phyloP scores from a whole-genome alignment of 176 grass and related monocot genomes.

The Coix lacrymajobi region DNA sequence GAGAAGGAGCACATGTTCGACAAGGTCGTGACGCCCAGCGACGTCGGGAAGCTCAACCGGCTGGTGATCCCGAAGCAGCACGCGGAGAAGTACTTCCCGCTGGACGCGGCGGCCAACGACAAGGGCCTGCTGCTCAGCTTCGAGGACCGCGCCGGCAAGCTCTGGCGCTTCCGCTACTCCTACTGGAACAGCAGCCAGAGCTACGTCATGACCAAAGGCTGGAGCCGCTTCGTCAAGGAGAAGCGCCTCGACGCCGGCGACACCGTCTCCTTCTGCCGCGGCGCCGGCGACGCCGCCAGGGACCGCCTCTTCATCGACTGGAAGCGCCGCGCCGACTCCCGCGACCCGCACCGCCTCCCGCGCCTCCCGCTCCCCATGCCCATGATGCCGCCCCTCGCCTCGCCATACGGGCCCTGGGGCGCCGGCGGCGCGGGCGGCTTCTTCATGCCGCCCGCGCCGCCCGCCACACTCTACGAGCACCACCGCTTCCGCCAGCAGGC shows the following conservation, averaged over 20 bases:
- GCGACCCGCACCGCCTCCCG: slow-evolving; percentile 33
- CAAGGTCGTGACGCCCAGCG: slow-evolving; percentile 85
- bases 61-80: slow-evolving; percentile 89
- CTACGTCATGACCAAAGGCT: slow-evolving; percentile 98
- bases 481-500: slow-evolving; percentile 70
- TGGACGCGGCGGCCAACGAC: slow-evolving; percentile 55
- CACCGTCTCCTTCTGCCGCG: slow-evolving; percentile 85
- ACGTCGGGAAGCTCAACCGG: slow-evolving; percentile 92
- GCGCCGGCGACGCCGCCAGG: slow-evolving; percentile 40
- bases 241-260: slow-evolving; percentile 88
- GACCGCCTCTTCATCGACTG: slow-evolving; percentile 91
- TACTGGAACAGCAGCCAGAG: slow-evolving; percentile 99
- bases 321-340: slow-evolving; percentile 58
- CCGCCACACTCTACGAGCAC: slow-evolving; percentile 81
- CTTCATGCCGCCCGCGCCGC: slow-evolving; percentile 49
- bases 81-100: slow-evolving; percentile 81
- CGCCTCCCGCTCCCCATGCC: slow-evolving; percentile 40
- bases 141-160: slow-evolving; percentile 82
- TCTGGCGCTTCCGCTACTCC: slow-evolving; percentile 97
- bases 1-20: slow-evolving; percentile 96
- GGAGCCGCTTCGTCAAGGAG: slow-evolving; percentile 99
- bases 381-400: slow-evolving; percentile 16
- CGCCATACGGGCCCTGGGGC: slow-evolving; percentile 35
- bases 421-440: slow-evolving; percentile 26
- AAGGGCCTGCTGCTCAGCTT: slow-evolving; percentile 69